Percentiles rank a stretch among this genome's conserved stretches.
phyloP scores from a whole-genome alignment of 2,329 filamentous ascomycete species.

The Claviceps lovelessii region DNA sequence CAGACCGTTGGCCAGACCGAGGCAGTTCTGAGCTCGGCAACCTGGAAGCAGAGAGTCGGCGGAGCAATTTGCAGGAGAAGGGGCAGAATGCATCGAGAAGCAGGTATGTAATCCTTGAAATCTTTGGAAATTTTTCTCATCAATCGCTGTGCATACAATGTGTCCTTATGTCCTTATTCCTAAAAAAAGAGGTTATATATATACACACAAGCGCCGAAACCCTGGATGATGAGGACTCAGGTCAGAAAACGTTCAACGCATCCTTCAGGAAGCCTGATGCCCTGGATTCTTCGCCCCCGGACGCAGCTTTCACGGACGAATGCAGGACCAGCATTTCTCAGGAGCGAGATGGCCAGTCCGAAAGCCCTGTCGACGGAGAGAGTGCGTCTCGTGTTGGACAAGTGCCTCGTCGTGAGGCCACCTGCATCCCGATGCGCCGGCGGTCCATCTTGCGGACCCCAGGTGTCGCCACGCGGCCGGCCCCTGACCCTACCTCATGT shows the following conservation, averaged over 20 bases:
- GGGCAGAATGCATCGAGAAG: background rate
- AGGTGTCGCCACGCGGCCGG: conserved; percentile 29
- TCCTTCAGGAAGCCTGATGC: background rate
- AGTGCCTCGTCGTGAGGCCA: background rate
- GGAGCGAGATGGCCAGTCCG: background rate
- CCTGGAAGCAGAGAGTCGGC: background rate
- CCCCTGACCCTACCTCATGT: conserved; percentile 2
- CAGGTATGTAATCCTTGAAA: background rate
- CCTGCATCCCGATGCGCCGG: conserved; percentile 33
- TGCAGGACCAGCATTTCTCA: conserved; percentile 7
- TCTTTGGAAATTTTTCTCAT: background rate
- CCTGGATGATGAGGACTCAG: background rate
- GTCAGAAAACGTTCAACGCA: background rate
- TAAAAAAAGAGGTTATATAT: background rate
- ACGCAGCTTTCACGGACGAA: background rate
- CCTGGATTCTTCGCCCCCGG: background rate
- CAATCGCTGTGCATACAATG: background rate
- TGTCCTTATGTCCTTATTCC: background rate
- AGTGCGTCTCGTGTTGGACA: background rate
- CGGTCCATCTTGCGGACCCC: conserved; percentile 34
- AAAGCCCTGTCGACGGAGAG: background rate
- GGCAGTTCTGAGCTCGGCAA: background rate
- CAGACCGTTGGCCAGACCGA: background rate
- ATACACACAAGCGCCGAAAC: background rate
- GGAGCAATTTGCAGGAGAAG: background rate